Evolutionary conservation across 1,284 basidiomycete genomes (phyloP), one percentile per base, ranked within the genome.

Genomic region (Tilletia setariae): DNA sequence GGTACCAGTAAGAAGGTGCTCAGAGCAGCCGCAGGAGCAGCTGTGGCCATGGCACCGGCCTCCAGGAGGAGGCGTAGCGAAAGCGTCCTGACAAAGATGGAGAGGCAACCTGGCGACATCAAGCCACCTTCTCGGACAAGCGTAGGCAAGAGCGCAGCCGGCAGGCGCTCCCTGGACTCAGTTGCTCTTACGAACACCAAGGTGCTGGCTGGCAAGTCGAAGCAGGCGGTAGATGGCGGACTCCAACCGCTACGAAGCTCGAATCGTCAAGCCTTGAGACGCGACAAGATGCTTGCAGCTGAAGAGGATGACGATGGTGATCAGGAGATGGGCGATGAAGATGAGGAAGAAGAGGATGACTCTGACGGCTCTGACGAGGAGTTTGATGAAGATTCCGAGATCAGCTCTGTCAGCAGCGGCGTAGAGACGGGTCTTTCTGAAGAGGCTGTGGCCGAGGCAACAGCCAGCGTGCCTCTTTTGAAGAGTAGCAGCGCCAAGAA

Each of bases 381-480:
- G 51, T 53, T 28, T 53, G 51, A 53, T 53, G 46, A 49, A 49
- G 46, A 49, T 49, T 49, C 46, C 46, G 46, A 49, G 7, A n/a
- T 49, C 46, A 49, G 21, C 46, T 19, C 46, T 40, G 35, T 40
- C 35, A 40, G 35, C 35, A 40, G 35, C 35, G 35, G 35, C 11
- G 6, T 40, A 11, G 35, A 40, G 35, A 40, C 35, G 35, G 35
- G 35, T 11, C 35, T 40, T 11, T 40, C 35, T 40, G 35, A 40
- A 11, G 46, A 49, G 16, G 46, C 16, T 4, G 46, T 49, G 19
- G 46, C 16, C 16, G 19, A 49, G 19, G 46, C 46, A 23, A 49
- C 19, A 7, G 46, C 19, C 4, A 49, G 46, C 21, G 19, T 19
- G 6, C 46, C 19, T 49, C 16, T 16, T 16, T 16, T 23, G 19